Base-by-base conservation (phyloP, 129 eudicot genomes). In the Flaveria sonorensis region DNA sequence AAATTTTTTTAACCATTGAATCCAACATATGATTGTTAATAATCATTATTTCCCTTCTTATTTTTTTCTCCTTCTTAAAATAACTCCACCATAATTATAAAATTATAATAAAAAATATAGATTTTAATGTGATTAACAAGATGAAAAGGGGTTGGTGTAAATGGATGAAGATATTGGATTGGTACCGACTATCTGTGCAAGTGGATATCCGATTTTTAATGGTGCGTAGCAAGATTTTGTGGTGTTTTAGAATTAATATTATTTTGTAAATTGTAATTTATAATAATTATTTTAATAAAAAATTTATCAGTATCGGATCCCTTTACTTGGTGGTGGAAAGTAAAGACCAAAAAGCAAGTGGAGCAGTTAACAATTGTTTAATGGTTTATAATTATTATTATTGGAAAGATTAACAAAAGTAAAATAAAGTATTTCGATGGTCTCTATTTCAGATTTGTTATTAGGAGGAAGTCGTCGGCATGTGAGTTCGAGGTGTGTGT, bases 281-380 rank as follows among this genome's bases (percentile, higher is more conserved):
- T 36, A 36, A 36, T 36, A 36, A 36, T 36, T 36, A 36, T 36
- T 36, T 30, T 4, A 36, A 28, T 18, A 16, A 42, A 1, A 47
- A 23, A 4, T 14, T 3, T 65, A 72, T 72, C 39, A 55, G 77
- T 72, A 72, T 55, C 39, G 40, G 66, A 72, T 72, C 51, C 77
- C 39, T 72, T 71, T 47, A 45, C 61, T 50, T 36, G 52, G 77
- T 72, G 77, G 77, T 72, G 77, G 64, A 72, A 72, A 72, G 77
- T 36, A 72, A 32, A 12, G 67, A 55, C 66, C 32, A 72, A 55
- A 72, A 72, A 53, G 66, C 51, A 30, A 72, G 77, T 72, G 77
- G 50, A 53, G 77, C 18, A 53, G 66, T 72, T 32, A 10, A 72
- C 1, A 36, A 36, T 32, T 4, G 40, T 36, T 36, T 6, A 36